phyloP scores from a whole-genome alignment of 441 rosid genomes.

The Pelargonium cotyledonis region DNA sequence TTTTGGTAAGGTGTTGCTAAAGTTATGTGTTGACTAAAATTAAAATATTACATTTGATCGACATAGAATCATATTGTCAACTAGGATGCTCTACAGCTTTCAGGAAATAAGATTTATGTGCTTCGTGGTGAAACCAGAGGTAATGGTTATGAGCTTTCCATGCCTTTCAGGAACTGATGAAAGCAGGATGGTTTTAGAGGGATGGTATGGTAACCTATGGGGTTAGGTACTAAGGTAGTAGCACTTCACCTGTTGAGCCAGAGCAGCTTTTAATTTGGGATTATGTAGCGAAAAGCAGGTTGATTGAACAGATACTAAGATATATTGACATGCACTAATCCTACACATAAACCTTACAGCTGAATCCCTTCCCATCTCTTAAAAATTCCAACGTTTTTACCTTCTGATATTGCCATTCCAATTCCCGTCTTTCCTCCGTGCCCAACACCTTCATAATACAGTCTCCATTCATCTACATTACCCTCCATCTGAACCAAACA shows the following conservation, averaged over 20 bases:
- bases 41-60: not conserved
- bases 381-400: conserved; percentile 25
- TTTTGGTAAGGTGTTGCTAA: not conserved
- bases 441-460: conserved; percentile 36
- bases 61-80: not conserved
- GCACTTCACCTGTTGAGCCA: not conserved
- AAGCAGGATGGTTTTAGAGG: no score
- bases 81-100: no score
- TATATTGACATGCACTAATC: conserved; percentile 7
- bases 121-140: no score
- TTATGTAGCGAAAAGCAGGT: not conserved
- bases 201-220: not conserved
- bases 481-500: conserved; percentile 41
- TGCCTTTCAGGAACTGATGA: no score
- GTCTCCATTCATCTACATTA: conserved; percentile 33
- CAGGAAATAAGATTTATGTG: no score
- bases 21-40: not conserved
- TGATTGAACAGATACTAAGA: conserved; percentile 9
- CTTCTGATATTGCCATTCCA: conserved; percentile 37
- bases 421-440: conserved; percentile 35
- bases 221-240: not conserved
- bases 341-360: conserved; percentile 22
- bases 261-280: not conserved
- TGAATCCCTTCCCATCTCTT: conserved; percentile 33
- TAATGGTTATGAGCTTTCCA: no score